Evolutionary conservation across 345 rosid species (phyloP), one percentile per base, ranked within the genome.

Genomic region (Eucalyptus marginata): DNA sequence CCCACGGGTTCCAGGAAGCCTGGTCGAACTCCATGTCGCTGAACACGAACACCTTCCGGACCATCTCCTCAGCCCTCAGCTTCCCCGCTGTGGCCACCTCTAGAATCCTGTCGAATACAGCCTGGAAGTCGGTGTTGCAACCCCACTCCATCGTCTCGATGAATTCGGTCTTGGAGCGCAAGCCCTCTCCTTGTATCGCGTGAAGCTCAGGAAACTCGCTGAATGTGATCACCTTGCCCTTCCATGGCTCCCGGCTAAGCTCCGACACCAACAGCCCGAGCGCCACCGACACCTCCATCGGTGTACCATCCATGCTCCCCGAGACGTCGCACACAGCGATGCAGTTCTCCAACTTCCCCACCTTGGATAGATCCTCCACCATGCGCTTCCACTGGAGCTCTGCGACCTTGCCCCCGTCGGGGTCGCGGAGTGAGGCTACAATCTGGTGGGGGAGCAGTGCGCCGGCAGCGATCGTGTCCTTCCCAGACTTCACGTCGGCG

Each of bases 401-500:
- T 5, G 93, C 95, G 5, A 96, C 97, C 89, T 90, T n/a, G n/a
- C 88, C 46, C 95, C 96, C n/a, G 90, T 93, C 94, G 6, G 64
- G 89, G 12, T 91, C 95, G 7, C 43, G 3, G 88, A 94, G 88
- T 1, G 93, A 89, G 1, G 64, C 52, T n/a, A 96, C 92, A 6
- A 95, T 95, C 92, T 94, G 94, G 68, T 96, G 96, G 15, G 98
- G 97, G 3, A 96, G 93, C 90, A 96, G 33, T 3, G 96, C 95
- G 2, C 95, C 96, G 2, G 97, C 96, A 2, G 97, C 93, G 13
- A 96, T 66, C 33, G 86, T 94, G 1, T 95, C 89, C 79, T 94
- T 93, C 31, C 96, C 97, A 1, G 91, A 6, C 83, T 58, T 90
- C n/a, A 93, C 96, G 76, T 93, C 93, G 27, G 90, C 87, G 4